phyloP scores from a whole-genome alignment of 176 grass and related monocot genomes.

The Chloris gayana region DNA sequence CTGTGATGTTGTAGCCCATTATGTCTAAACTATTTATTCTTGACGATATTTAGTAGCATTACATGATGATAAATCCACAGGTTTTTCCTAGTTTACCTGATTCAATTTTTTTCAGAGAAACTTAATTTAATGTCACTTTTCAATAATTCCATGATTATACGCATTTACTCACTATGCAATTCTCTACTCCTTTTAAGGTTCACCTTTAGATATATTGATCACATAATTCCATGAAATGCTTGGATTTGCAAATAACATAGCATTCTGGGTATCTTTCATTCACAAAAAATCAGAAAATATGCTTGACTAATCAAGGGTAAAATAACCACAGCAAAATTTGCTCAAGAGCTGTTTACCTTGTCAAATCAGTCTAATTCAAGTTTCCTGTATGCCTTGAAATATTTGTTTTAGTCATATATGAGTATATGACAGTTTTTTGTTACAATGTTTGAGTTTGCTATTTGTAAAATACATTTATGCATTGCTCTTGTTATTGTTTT shows the following conservation, averaged over 20 bases:
- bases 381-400: background rate
- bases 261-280: slow-evolving; percentile 4
- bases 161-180: background rate
- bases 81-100: background rate
- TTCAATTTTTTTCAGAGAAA: slow-evolving; percentile 8
- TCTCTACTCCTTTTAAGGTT: background rate
- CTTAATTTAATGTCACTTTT: background rate
- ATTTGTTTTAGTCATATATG: background rate
- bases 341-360: background rate
- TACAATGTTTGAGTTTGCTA: background rate
- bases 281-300: slow-evolving; percentile 8
- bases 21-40: slow-evolving; percentile 15
- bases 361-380: slow-evolving; percentile 19
- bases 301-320: background rate
- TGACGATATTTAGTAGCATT: background rate
- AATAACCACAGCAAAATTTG: background rate
- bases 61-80: background rate
- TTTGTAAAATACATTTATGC: background rate
- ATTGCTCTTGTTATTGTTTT: background rate
- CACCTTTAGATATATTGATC: background rate
- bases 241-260: slow-evolving; percentile 12
- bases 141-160: background rate
- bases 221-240: background rate
- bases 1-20: background rate
- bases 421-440: background rate